These are phyloP conservation scores for Arthroderma sp. DNA, from an alignment of 2,329 filamentous ascomycete genomes.

Conservation along the genomic window DNA sequence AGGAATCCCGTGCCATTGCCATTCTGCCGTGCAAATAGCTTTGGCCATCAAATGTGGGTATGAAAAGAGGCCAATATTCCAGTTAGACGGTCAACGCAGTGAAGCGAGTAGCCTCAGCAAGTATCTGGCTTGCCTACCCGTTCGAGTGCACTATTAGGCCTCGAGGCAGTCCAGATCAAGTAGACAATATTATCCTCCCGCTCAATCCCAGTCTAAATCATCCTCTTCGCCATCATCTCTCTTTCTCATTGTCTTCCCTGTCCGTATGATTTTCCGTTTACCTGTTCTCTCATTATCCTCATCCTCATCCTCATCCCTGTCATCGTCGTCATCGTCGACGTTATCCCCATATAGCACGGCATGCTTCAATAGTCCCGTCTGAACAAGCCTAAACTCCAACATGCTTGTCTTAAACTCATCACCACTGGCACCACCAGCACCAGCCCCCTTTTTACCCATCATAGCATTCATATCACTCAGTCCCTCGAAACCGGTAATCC, in stretches of 20 bases:
- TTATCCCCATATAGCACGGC: conserved; percentile 19
- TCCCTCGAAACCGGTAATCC: conserved; percentile 39
- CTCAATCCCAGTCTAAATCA: conserved; percentile 39
- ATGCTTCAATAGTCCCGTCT: conserved; percentile 31
- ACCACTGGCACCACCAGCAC: conserved; percentile 26
- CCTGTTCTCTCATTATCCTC: conserved; percentile 17
- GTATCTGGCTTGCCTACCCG: background rate
- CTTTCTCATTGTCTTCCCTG: conserved; percentile 19
- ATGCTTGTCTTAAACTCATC: conserved; percentile 30
- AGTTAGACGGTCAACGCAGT: background rate
- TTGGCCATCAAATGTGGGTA: background rate
- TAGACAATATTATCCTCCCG: background rate
- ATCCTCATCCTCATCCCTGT: conserved; percentile 17
- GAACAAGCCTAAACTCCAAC: conserved; percentile 33
- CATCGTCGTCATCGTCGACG: conserved; percentile 16
- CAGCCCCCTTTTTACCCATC: conserved; percentile 16
- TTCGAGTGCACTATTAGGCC: background rate
- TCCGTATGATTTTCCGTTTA: conserved; percentile 21
- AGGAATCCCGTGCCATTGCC: background rate
- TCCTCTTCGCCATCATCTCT: conserved; percentile 22
- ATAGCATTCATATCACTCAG: conserved; percentile 14
- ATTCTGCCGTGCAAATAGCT: background rate
- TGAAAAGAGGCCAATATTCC: background rate
- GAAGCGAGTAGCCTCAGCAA: background rate
- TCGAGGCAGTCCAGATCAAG: background rate